Evolutionary conservation across 192 early-diverging fungal species (phyloP).

Genomic region (Funneliformis mosseae): DNA sequence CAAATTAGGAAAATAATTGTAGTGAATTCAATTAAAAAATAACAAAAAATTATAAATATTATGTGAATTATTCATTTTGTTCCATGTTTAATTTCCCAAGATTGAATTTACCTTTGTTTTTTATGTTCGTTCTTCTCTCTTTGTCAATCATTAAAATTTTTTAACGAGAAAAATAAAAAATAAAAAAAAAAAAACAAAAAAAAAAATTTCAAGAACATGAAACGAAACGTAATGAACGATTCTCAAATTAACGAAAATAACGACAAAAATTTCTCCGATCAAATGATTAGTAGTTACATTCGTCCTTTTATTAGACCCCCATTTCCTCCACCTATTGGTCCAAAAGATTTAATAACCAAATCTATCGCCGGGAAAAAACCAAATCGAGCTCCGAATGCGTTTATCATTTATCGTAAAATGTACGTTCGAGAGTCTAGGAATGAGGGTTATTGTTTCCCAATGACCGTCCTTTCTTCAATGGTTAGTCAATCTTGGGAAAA

Average conservation of each 20-base stretch:
- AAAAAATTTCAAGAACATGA: not conserved
- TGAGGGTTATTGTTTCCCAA: not conserved
- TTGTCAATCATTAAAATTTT: too few relatives aligned
- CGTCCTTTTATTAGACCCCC: constrained; percentile 2
- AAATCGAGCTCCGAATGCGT: not conserved
- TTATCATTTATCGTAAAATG: constrained; percentile 8
- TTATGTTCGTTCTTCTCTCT: too few relatives aligned
- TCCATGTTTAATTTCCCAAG: too few relatives aligned
- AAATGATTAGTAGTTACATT: not conserved
- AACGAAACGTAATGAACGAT: not conserved
- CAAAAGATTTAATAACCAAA: constrained; percentile 4
- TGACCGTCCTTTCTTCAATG: constrained; percentile 18
- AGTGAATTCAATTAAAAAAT: too few relatives aligned
- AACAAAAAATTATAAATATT: too few relatives aligned
- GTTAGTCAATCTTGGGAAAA: not conserved
- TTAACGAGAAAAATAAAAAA: too few relatives aligned
- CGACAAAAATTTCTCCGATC: not conserved
- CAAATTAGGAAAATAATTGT: too few relatives aligned
- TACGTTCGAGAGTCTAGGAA: not conserved
- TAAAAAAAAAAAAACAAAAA: not conserved
- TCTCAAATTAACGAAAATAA: not conserved
- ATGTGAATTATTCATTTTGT: too few relatives aligned
- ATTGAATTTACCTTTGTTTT: too few relatives aligned
- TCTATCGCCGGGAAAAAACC: not conserved
- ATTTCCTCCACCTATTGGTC: constrained; percentile 10